Base-by-base conservation (phyloP, 2,329 filamentous ascomycete genomes). In the Cercospora brassicicola region DNA sequence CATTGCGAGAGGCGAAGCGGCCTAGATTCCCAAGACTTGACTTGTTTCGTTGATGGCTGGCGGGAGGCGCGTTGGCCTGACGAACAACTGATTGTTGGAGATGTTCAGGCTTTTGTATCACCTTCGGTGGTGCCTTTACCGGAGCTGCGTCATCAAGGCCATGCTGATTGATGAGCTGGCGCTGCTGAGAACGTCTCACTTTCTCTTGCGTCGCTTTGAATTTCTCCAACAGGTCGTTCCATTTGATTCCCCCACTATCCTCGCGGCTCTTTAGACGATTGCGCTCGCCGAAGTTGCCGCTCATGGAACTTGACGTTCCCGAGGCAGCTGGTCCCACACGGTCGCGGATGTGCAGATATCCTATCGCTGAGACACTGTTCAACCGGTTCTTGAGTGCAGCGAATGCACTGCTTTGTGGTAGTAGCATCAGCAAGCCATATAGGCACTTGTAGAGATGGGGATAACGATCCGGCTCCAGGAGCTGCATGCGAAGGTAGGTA, bases 321-420 rank as follows among this genome's bases (percentile, higher is more conserved):
- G 78, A 72, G 59, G 67, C 51, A 70, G 72, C 71, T 72, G 73
- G 66, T 31, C 65, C 69, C 28, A 51, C 26, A 42, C 59, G 69
- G 55, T 61, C 67, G 23, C 71, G 89, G 73, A 91, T 90, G 78
- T 98, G 94, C 69, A 99, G 84, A 79, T 97, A 96, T 53, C 94
- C 95, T 78, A 99, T 98, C 62, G 95, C 94, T 82, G 92, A 96
- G 73, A 99, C 95, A 80, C 92, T 97, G 80, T 98, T 98, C 61
- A 99, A 86, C 51, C 95, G 89, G 78, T 99, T 99, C 79, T 97
- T 98, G 66, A 99, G 84, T 2, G 95, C 94, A 30, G 94, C 95
- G 81, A 99, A 99, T 8, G 95, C 96, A 30, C 93, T 96, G 15
- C 94, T 98, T 81, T 99, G 95, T 0, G 95, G 95, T n/a, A 99